phyloP scores from a whole-genome alignment of 164 flowering plant genomes.

The Vitis riparia region DNA sequence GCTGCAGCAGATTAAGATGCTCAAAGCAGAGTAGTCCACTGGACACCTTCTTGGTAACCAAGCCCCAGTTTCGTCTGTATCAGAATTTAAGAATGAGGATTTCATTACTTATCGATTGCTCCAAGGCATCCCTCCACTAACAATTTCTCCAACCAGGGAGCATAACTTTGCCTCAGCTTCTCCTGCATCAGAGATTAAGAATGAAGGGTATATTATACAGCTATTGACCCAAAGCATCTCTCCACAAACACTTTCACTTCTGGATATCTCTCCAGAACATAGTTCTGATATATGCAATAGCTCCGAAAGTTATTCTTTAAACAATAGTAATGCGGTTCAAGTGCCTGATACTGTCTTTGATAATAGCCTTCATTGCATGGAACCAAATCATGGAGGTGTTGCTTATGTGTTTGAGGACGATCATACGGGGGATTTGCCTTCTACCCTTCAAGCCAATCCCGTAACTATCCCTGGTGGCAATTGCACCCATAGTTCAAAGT shows the following conservation, averaged over 20 bases:
- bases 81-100: slow-evolving; percentile 10
- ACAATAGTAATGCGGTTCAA: slow-evolving; percentile 7
- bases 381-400: slow-evolving; percentile 5
- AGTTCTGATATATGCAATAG: slow-evolving; percentile 6
- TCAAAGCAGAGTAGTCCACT: too few relatives aligned
- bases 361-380: slow-evolving; percentile 9
- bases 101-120: neutral
- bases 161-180: neutral
- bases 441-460: neutral
- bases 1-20: too few relatives aligned
- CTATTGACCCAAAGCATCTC: too few relatives aligned
- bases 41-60: neutral
- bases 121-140: slow-evolving; percentile 7
- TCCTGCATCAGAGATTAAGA: too few relatives aligned
- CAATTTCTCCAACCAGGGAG: slow-evolving; percentile 6
- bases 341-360: neutral
- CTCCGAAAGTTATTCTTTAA: slow-evolving; percentile 7
- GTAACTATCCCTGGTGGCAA: neutral
- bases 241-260: slow-evolving; percentile 6
- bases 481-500: neutral
- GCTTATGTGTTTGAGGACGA: slow-evolving; percentile 8
- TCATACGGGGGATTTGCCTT: slow-evolving; percentile 8
- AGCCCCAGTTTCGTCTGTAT: slow-evolving; percentile 5
- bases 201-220: too few relatives aligned
- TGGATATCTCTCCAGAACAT: neutral